These are phyloP conservation scores for Fomitopsis pulvina DNA, from an alignment of 768 basidiomycete species.

Conservation along the genomic window DNA sequence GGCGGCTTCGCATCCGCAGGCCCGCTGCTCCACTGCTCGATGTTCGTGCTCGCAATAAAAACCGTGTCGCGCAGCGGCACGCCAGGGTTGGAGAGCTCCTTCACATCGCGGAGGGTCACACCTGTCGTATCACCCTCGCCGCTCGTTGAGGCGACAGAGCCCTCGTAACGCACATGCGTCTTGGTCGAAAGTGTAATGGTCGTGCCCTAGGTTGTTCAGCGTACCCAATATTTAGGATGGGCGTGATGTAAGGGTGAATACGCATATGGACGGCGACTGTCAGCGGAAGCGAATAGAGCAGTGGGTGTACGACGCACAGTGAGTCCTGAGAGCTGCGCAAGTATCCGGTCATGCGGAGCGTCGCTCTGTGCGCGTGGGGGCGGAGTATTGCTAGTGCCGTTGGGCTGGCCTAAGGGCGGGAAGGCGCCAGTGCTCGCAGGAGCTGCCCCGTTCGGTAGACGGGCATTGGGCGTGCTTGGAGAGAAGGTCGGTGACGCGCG, in stretches of 20 bases:
- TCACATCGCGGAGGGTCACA: slow-evolving; percentile 71
- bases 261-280: slow-evolving; percentile 1
- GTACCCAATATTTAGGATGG: slow-evolving; percentile 1
- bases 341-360: slow-evolving; percentile 47
- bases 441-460: slow-evolving; percentile 37
- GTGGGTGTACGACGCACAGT: slow-evolving; percentile 45
- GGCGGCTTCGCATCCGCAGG: slow-evolving; percentile 53
- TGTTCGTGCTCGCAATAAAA: slow-evolving; percentile 67
- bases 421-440: slow-evolving; percentile 18
- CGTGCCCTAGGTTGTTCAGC: too few relatives aligned
- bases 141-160: slow-evolving; percentile 54
- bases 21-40: slow-evolving; percentile 67
- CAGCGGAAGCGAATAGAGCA: slow-evolving; percentile 3
- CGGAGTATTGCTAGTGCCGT: slow-evolving; percentile 31
- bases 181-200: slow-evolving; percentile 74
- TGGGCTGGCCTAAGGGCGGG: slow-evolving; percentile 40
- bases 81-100: slow-evolving; percentile 61
- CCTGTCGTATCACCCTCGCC: slow-evolving; percentile 65
- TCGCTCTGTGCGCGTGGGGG: slow-evolving; percentile 29
- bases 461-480: slow-evolving; percentile 34
- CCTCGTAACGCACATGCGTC: slow-evolving; percentile 67
- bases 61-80: slow-evolving; percentile 63
- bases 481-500: slow-evolving; percentile 71
- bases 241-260: slow-evolving; percentile 6
- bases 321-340: slow-evolving; percentile 61